Percentiles rank a stretch among this genome's conserved stretches.
Conservation (phyloP, 2,329 filamentous ascomycete species). For the Hypoxylon sp. region DNA sequence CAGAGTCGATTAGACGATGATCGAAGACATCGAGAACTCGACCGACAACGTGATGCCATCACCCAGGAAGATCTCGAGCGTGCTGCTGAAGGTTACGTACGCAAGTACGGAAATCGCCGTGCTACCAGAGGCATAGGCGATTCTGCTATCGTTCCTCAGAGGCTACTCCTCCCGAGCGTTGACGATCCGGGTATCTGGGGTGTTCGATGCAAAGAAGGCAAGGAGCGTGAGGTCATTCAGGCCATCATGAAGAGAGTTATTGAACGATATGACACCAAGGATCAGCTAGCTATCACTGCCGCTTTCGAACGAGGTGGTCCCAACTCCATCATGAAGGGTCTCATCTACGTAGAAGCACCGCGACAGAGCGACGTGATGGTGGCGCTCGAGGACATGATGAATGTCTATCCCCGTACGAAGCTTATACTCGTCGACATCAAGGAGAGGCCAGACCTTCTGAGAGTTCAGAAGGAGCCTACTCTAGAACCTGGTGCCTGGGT, state of each 20-base stretch:
- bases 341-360: slow-evolving; percentile 94
- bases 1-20: slow-evolving; percentile 88
- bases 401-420: slow-evolving; percentile 90
- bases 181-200: slow-evolving; percentile 98
- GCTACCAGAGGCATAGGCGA: slow-evolving; percentile 75
- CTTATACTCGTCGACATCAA: slow-evolving; percentile 93
- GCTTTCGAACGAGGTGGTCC: slow-evolving; percentile 90
- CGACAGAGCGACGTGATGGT: slow-evolving; percentile 87
- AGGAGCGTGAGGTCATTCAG: slow-evolving; percentile 92
- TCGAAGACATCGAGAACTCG: slow-evolving; percentile 91
- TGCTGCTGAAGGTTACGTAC: slow-evolving; percentile 86
- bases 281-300: slow-evolving; percentile 86
- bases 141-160: slow-evolving; percentile 84
- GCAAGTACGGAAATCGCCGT: slow-evolving; percentile 87
- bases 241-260: slow-evolving; percentile 90
- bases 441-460: slow-evolving; percentile 96
- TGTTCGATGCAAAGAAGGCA: slow-evolving; percentile 92
- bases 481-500: slow-evolving; percentile 93
- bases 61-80: slow-evolving; percentile 93
- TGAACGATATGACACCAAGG: slow-evolving; percentile 82
- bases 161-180: slow-evolving; percentile 89
- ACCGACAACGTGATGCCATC: slow-evolving; percentile 89
- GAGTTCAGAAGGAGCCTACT: slow-evolving; percentile 87
- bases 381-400: slow-evolving; percentile 85
- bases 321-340: slow-evolving; percentile 88